Evolutionary conservation across 2,329 filamentous ascomycete species (phyloP).

Genomic region (Penicillium sp.): DNA sequence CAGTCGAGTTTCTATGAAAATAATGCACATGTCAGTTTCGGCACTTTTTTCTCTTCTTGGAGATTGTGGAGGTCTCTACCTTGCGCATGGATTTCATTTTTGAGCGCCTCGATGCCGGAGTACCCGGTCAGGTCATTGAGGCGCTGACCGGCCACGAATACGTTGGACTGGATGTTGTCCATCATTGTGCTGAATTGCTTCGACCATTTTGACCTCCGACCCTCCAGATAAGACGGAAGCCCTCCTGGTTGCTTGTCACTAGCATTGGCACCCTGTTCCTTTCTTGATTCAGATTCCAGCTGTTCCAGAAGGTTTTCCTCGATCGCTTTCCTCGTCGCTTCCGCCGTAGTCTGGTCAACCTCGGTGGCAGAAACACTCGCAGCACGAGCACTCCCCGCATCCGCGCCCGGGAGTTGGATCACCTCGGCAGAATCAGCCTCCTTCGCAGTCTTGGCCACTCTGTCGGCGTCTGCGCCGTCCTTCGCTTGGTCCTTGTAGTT

Average conservation of each 20-base stretch:
- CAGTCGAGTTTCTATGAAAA: constrained; percentile 51
- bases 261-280: constrained; percentile 2
- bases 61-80: constrained; percentile 39
- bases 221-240: constrained; percentile 39
- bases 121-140: constrained; percentile 96
- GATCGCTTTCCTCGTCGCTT: constrained; percentile 12
- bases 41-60: not conserved
- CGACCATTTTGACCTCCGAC: constrained; percentile 55
- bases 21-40: constrained; percentile 4
- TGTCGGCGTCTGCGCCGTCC: constrained; percentile 19
- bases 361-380: constrained; percentile 14
- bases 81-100: constrained; percentile 69
- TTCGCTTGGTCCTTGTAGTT: constrained; percentile 24
- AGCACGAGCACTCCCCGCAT: constrained; percentile 21
- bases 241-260: constrained; percentile 16
- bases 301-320: constrained; percentile 13
- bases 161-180: constrained; percentile 82
- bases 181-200: constrained; percentile 69
- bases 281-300: constrained; percentile 10
- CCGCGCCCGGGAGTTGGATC: constrained; percentile 15
- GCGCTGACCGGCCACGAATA: constrained; percentile 79
- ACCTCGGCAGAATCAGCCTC: constrained; percentile 22
- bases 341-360: constrained; percentile 4
- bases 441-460: constrained; percentile 12
- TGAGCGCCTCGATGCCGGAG: constrained; percentile 82